Conservation (phyloP, 2,329 filamentous ascomycete genomes). For the Chalaropsis ovoidea region DNA sequence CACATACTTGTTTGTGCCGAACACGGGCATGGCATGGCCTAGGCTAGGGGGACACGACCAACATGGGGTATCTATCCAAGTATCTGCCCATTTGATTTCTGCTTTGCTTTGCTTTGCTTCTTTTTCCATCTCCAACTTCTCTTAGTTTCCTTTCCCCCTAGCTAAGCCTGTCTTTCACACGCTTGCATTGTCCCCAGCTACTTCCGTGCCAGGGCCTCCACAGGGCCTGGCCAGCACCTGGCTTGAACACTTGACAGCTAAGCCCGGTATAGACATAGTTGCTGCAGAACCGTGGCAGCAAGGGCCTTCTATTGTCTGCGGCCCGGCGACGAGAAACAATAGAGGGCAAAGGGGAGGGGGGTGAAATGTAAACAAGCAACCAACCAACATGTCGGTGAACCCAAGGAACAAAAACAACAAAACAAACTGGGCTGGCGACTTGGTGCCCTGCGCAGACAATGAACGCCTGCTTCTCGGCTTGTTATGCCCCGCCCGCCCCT, state of each 20-base stretch:
- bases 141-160: no score
- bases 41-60: background rate
- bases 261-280: background rate
- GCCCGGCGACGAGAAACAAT: background rate
- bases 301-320: background rate
- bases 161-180: background rate
- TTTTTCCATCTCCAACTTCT: no score
- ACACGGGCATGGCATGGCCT: background rate
- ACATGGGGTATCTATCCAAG: no score
- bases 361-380: background rate
- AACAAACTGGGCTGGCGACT: background rate
- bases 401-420: background rate
- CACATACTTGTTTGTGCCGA: background rate
- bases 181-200: background rate
- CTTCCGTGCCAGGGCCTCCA: background rate
- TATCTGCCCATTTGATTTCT: no score
- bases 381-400: background rate
- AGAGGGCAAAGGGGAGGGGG: background rate
- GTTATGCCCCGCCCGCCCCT: background rate
- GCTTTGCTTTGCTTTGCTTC: no score
- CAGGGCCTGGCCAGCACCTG: background rate
- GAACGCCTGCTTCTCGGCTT: no score
- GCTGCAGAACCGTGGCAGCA: background rate
- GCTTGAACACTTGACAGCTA: conserved; percentile 5
- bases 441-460: background rate